phyloP scores from a whole-genome alignment of 352 stramenopile genomes.

The Globisporangium carolinianum region DNA sequence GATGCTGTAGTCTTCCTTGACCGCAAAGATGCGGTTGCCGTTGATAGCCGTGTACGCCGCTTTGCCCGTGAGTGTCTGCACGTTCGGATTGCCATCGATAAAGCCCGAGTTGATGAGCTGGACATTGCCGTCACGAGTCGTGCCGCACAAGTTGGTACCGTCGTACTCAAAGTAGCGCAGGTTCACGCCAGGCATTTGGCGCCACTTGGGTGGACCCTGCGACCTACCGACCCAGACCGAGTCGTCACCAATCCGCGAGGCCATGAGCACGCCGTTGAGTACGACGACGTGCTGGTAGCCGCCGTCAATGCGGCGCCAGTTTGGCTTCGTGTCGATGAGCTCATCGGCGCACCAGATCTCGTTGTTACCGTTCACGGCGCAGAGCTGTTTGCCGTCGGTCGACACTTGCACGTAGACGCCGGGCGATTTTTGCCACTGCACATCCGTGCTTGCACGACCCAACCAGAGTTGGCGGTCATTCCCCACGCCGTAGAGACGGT shows the following conservation, averaged over 20 bases:
- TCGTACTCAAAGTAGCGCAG: slow-evolving; percentile 23
- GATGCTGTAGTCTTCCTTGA: slow-evolving; percentile 7
- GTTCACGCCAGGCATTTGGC: slow-evolving; percentile 8
- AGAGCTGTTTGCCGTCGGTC: slow-evolving; percentile 23
- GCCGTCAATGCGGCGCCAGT: slow-evolving; percentile 4
- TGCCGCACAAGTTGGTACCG: slow-evolving; percentile 17
- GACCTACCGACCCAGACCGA: slow-evolving; percentile 13
- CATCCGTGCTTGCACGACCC: slow-evolving; percentile 3
- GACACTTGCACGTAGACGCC: slow-evolving; percentile 18
- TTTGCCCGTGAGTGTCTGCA: slow-evolving; percentile 7
- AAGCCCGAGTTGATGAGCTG: slow-evolving; percentile 11
- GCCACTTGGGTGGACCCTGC: slow-evolving; percentile 17
- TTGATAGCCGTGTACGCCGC: slow-evolving; percentile 1
- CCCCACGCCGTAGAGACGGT: slow-evolving; percentile 18
- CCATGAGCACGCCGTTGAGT: slow-evolving; percentile 10
- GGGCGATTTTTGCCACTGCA: slow-evolving; percentile 11
- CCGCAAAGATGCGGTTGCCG: slow-evolving; percentile 4
- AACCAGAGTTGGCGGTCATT: slow-evolving; percentile 13
- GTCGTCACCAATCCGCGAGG: slow-evolving; percentile 7
- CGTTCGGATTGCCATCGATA: slow-evolving; percentile 3
- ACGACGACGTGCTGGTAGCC: slow-evolving; percentile 8
- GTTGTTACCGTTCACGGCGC: slow-evolving; percentile 9
- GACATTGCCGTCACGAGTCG: slow-evolving; percentile 10
- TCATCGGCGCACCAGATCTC: slow-evolving; percentile 23
- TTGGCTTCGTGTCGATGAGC: slow-evolving; percentile 9